Evolutionary conservation across 495 filamentous ascomycete genomes (phyloP), one percentile per base, ranked within the genome.

Genomic region (Niebla homalea): DNA sequence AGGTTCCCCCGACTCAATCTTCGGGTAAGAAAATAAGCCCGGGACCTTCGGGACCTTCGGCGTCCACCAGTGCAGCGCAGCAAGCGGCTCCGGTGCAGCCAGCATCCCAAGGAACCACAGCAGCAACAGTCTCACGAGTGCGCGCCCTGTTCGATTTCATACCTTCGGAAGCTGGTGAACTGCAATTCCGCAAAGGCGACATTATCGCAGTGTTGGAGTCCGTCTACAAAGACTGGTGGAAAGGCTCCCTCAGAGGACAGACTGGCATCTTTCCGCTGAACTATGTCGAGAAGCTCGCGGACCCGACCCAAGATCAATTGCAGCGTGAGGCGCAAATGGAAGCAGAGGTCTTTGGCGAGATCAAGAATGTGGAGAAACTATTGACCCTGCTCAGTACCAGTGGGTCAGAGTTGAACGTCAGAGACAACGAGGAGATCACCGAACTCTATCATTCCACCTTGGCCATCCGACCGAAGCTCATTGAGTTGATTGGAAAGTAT

Each of bases 141-240:
- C 76, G 89, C 56, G 92, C 93, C 10, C 71, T 97, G 25, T 98
- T 85, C 61, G 92, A 98, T 66, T 98, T 98, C 62, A 76, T 83
- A 45, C 92, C 92, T 4, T 89, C 89, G 3, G 92, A 98, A 67
- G 78, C 87, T 18, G 89, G 89, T 20, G 92, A 98, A 67, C 72
- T 98, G 44, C 87, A 92, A 57, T 98, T 98, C 60, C 82, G 87
- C 50, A 98, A 95, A 70, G 89, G 89, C 6, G 92, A 98, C 68
- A 83, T 95, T 40, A 98, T 98, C 65, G 90, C 93, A 10, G 92
- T 98, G 14, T 72, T 98, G 20, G 93, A 97, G 64, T 94, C 87
- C 5, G 92, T 97, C 3, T 98, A 92, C 64, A 98, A 97, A 66
- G 92, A 98, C 68, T 98, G 92, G 92, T 98, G 92, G 92, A 93